phyloP scores from a whole-genome alignment of 768 basidiomycete genomes.

The Boletellus ananas region DNA sequence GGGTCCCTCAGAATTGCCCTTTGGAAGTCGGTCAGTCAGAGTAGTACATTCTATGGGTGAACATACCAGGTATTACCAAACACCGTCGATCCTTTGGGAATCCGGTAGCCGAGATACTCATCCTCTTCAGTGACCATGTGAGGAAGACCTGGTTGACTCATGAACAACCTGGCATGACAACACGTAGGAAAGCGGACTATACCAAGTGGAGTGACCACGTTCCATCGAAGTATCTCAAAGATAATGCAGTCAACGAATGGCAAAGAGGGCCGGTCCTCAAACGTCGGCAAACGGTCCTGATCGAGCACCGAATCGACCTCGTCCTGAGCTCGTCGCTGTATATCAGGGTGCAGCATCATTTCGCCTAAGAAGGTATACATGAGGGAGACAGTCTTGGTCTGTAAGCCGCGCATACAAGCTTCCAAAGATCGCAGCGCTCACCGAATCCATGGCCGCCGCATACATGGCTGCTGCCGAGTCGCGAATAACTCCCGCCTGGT shows the following conservation, averaged over 20 bases:
- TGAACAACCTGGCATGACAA: conserved; percentile 3
- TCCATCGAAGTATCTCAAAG: conserved; percentile 12
- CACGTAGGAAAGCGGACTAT: not conserved
- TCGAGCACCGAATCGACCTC: conserved; percentile 14
- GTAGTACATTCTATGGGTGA: not conserved
- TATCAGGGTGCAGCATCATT: conserved; percentile 12
- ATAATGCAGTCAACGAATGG: conserved; percentile 15
- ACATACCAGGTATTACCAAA: conserved; percentile 39
- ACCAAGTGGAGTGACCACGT: conserved; percentile 12
- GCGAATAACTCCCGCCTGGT: conserved; percentile 7
- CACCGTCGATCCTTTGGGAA: conserved; percentile 41
- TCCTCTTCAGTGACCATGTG: conserved; percentile 35
- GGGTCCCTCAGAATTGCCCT: too few species aligned
- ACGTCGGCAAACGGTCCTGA: conserved; percentile 7
- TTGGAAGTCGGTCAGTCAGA: too few species aligned
- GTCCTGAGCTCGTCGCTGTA: conserved; percentile 11
- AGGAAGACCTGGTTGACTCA: conserved; percentile 12
- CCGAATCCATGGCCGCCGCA: conserved; percentile 11
- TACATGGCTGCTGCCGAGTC: conserved; percentile 12
- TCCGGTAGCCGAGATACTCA: conserved; percentile 30
- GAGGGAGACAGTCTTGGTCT: conserved; percentile 4
- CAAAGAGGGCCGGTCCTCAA: conserved; percentile 11
- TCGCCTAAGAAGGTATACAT: conserved; percentile 8
- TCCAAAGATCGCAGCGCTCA: not conserved
- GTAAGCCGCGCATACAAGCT: not conserved